These are phyloP conservation scores for Dichotomocladium elegans DNA, from an alignment of 371 early-diverging fungal genomes.

Conservation along the genomic window DNA sequence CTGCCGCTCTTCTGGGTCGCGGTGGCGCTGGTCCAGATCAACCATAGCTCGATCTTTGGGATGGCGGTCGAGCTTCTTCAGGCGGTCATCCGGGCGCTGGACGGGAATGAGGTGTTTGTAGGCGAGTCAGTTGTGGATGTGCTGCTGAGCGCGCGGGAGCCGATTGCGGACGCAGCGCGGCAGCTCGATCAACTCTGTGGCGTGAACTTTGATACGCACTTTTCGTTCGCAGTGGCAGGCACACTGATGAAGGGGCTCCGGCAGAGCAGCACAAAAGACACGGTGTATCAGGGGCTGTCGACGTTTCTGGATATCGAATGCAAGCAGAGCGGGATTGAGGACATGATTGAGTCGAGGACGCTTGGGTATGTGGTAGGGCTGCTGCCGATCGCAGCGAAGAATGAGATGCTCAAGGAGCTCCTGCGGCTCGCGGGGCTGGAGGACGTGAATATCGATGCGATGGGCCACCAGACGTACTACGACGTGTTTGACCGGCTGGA, in stretches of 20 bases:
- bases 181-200: conserved; percentile 71
- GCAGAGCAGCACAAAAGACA: conserved; percentile 41
- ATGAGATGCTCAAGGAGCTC: conserved; percentile 40
- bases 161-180: conserved; percentile 56
- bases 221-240: conserved; percentile 83
- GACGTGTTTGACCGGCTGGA: conserved; percentile 36
- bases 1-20: conserved; percentile 87
- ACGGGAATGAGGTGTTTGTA: conserved; percentile 65
- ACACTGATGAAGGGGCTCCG: conserved; percentile 79
- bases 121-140: conserved; percentile 57
- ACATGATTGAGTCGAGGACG: conserved; percentile 17
- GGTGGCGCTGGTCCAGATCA: conserved; percentile 79
- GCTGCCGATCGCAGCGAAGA: conserved; percentile 45
- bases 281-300: conserved; percentile 61
- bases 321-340: conserved; percentile 20
- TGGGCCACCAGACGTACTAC: conserved; percentile 25
- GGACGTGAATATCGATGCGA: conserved; percentile 43
- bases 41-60: conserved; percentile 70
- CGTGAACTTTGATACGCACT: conserved; percentile 77
- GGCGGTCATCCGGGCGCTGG: conserved; percentile 68
- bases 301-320: conserved; percentile 69
- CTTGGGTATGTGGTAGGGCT: conserved; percentile 43
- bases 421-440: conserved; percentile 41
- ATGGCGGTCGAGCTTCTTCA: conserved; percentile 67
- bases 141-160: conserved; percentile 65